These are phyloP conservation scores for Chytridiales sp. DNA, from an alignment of 371 early-diverging fungal species.

Conservation along the genomic window DNA sequence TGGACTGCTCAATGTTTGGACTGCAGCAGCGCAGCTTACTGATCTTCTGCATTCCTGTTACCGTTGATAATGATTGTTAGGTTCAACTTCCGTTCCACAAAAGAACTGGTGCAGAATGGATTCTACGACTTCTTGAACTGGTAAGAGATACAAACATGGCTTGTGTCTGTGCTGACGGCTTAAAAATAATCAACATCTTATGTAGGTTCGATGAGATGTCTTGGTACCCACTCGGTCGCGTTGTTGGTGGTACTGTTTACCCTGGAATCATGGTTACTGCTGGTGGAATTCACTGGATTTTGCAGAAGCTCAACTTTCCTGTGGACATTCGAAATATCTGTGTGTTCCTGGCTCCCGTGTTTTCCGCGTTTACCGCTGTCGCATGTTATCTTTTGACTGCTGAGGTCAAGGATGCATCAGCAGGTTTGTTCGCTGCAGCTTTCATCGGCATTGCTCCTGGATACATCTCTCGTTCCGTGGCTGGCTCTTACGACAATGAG, in stretches of 20 bases:
- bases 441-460: conserved; percentile 98
- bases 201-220: conserved; percentile 87
- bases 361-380: conserved; percentile 90
- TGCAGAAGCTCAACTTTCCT: conserved; percentile 86
- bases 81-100: conserved; percentile 99
- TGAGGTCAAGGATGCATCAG: conserved; percentile 86
- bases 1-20: too few species aligned
- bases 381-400: conserved; percentile 90
- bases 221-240: conserved; percentile 99
- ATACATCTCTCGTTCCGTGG: conserved; percentile 98
- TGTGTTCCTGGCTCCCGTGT: conserved; percentile 94
- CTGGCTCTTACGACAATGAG: conserved; percentile 99
- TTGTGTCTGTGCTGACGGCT: neutral
- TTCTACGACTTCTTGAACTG: conserved; percentile 98
- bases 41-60: too few species aligned
- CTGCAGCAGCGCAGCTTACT: too few species aligned
- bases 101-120: conserved; percentile 91
- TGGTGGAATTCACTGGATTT: conserved; percentile 89
- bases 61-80: conserved; percentile 6
- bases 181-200: neutral
- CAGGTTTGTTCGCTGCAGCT: conserved; percentile 93
- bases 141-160: conserved; percentile 38
- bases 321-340: conserved; percentile 98
- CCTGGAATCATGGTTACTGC: conserved; percentile 98
- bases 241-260: conserved; percentile 97